A percentile compares a stretch with the other conserved stretches of the same genome.
Conservation (phyloP, 1,284 basidiomycete genomes). For the Tilletia setariae region DNA sequence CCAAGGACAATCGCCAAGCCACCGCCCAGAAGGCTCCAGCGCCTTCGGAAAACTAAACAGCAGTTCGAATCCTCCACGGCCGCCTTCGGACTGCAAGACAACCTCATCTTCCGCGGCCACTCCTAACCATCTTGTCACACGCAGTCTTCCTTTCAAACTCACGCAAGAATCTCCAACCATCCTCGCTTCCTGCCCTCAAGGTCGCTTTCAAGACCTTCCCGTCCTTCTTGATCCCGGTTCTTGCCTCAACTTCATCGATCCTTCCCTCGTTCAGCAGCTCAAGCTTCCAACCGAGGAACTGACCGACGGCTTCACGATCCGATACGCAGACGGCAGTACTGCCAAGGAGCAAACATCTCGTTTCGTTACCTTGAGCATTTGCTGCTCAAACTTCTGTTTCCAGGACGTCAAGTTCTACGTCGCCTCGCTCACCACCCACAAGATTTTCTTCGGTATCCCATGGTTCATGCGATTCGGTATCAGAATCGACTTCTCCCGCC, state of each 20-base stretch:
- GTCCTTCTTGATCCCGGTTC: conserved; percentile 1
- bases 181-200: neutral
- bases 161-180: neutral
- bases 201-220: neutral
- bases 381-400: neutral
- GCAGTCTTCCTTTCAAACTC: no score
- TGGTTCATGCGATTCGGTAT: neutral
- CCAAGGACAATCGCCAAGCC: neutral
- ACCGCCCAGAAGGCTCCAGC: neutral
- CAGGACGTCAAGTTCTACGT: neutral
- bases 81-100: neutral
- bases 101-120: neutral
- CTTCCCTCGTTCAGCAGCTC: neutral
- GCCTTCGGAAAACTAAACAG: conserved; percentile 1
- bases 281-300: neutral
- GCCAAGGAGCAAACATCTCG: no score
- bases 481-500: neutral
- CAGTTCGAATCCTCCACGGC: neutral
- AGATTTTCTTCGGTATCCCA: no score
- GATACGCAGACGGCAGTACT: no score
- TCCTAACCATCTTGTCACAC: no score
- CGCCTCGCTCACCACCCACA: neutral
- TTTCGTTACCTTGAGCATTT: no score
- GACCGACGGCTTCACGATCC: neutral
- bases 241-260: conserved; percentile 8